These are phyloP conservation scores for Simmondsia chinensis DNA, from an alignment of 148 eudicot genomes.

Conservation along the genomic window DNA sequence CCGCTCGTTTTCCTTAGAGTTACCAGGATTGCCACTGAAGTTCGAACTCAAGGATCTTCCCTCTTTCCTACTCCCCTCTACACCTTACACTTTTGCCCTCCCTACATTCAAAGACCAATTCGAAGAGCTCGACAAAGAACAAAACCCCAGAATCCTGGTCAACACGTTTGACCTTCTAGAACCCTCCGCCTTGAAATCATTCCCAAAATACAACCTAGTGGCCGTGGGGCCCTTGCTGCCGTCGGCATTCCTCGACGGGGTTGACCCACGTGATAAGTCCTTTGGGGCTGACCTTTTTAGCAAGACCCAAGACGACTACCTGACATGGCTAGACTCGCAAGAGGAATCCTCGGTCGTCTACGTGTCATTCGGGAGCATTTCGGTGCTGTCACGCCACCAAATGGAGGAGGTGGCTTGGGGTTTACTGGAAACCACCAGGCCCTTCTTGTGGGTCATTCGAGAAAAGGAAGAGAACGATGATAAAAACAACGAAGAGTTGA, in stretches of 20 bases:
- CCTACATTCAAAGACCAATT: slow-evolving; percentile 27
- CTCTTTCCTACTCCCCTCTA: slow-evolving; percentile 38
- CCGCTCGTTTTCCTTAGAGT: slow-evolving; percentile 26
- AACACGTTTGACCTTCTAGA: slow-evolving; percentile 58
- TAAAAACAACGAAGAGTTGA: slow-evolving; percentile 11
- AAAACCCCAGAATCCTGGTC: slow-evolving; percentile 35
- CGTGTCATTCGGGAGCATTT: slow-evolving; percentile 57
- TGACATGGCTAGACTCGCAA: slow-evolving; percentile 40
- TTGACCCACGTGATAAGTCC: slow-evolving; percentile 17
- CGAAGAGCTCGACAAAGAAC: slow-evolving; percentile 18
- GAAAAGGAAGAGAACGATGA: slow-evolving; percentile 3
- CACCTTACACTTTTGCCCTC: slow-evolving; percentile 17
- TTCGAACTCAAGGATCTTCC: slow-evolving; percentile 38
- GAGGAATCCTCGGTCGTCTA: slow-evolving; percentile 46
- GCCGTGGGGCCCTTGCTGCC: slow-evolving; percentile 42
- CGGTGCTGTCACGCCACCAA: slow-evolving; percentile 22
- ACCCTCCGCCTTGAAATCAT: slow-evolving; percentile 23
- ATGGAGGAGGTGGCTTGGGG: slow-evolving; percentile 41
- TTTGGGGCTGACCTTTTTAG: slow-evolving; percentile 20
- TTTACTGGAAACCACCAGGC: slow-evolving; percentile 23
- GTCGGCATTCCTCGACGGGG: slow-evolving; percentile 20
- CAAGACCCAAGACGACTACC: slow-evolving; percentile 15
- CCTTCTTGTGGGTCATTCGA: slow-evolving; percentile 66
- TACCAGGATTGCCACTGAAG: slow-evolving; percentile 33
- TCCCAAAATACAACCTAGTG: slow-evolving; percentile 19